These are phyloP conservation scores for Nephelium lappaceum DNA, from an alignment of 345 rosid genomes.

Conservation along the genomic window DNA sequence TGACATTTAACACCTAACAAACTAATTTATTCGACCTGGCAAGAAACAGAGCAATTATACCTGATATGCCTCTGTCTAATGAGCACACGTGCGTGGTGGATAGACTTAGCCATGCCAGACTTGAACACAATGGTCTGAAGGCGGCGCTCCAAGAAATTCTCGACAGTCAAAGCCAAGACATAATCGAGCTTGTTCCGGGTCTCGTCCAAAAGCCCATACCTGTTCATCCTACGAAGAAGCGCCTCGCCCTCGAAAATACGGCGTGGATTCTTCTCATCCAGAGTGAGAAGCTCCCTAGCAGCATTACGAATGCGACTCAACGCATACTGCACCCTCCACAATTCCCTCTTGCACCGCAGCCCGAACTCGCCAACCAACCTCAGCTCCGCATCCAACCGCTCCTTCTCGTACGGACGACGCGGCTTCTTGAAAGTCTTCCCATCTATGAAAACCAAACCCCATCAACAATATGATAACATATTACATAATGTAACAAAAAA, in stretches of 20 bases:
- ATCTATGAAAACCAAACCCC: conserved; percentile 28
- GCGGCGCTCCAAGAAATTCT: conserved; percentile 60
- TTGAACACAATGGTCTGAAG: conserved; percentile 59
- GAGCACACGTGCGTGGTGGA: conserved; percentile 61
- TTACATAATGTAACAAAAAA: not conserved
- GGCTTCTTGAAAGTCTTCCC: conserved; percentile 66
- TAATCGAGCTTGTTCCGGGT: conserved; percentile 61
- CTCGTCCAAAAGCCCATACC: conserved; percentile 52
- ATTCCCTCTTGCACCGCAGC: conserved; percentile 55
- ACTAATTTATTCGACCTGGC: not conserved
- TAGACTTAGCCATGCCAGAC: conserved; percentile 59
- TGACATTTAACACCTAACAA: not conserved
- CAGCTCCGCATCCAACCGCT: conserved; percentile 57
- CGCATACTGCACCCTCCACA: conserved; percentile 60
- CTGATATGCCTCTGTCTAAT: conserved; percentile 59
- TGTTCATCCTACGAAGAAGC: conserved; percentile 52
- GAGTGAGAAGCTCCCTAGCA: conserved; percentile 58
- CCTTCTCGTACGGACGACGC: conserved; percentile 58
- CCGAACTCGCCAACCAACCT: conserved; percentile 58
- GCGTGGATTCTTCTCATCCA: conserved; percentile 58
- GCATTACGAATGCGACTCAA: conserved; percentile 57
- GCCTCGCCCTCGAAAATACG: conserved; percentile 57
- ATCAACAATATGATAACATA: not conserved
- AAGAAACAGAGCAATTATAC: conserved; percentile 10
- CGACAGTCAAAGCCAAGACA: conserved; percentile 51